A percentile compares a stretch with the other conserved stretches of the same genome.
These are phyloP conservation scores for Zygosaccharomyces bailii DNA, from an alignment of 805 yeast species.

Conservation along the genomic window DNA sequence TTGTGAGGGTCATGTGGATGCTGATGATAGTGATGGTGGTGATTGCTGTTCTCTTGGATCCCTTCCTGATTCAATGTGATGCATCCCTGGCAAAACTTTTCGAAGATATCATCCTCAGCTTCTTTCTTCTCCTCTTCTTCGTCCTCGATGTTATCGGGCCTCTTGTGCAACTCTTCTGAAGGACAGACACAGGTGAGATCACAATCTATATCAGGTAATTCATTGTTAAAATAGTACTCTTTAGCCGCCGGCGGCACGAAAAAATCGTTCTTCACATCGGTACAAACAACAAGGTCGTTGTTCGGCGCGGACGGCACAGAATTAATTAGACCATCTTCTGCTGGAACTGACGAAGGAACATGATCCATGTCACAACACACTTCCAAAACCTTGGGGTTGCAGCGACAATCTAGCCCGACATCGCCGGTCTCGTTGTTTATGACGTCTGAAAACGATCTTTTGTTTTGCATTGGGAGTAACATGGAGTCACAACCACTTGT, in stretches of 20 bases:
- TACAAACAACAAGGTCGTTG: constrained; percentile 13
- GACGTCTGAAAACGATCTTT: constrained; percentile 4
- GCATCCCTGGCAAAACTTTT: constrained; percentile 35
- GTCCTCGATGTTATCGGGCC: neutral
- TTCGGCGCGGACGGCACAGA: neutral
- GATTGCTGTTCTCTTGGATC: neutral
- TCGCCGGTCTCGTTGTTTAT: constrained; percentile 5
- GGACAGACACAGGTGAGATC: constrained; percentile 28
- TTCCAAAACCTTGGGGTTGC: constrained; percentile 41
- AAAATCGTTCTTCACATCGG: constrained; percentile 8
- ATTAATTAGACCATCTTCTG: neutral
- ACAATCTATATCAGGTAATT: constrained; percentile 24
- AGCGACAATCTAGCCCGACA: constrained; percentile 24
- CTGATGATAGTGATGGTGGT: constrained; percentile 24
- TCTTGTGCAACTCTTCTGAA: neutral
- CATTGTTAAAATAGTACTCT: constrained; percentile 3
- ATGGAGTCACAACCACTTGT: constrained; percentile 17
- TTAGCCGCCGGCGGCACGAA: constrained; percentile 6
- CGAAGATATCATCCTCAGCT: constrained; percentile 30
- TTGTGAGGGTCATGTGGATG: constrained; percentile 1
- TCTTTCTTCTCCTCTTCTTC: constrained; percentile 9
- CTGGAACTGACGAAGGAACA: constrained; percentile 6
- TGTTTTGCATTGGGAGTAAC: constrained; percentile 22
- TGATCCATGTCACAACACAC: constrained; percentile 42
- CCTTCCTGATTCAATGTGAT: constrained; percentile 12